Percentiles rank a stretch among this genome's conserved stretches.
These are phyloP conservation scores for Euphorbia celastroides DNA, from an alignment of 441 rosid species.

Conservation along the genomic window DNA sequence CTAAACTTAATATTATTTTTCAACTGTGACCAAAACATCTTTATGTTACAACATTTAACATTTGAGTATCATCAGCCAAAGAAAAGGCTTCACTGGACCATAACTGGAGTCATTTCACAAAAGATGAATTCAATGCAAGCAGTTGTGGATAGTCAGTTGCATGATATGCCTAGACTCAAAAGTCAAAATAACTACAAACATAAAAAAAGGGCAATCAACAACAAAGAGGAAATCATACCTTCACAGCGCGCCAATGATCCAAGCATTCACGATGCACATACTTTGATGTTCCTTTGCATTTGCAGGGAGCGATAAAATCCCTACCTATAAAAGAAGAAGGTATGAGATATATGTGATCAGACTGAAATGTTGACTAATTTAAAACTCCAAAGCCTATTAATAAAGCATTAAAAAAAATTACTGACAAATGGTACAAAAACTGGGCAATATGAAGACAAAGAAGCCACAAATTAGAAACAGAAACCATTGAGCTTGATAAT, in stretches of 20 bases:
- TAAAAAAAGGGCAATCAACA: not conserved
- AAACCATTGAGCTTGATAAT: not conserved
- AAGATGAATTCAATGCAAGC: not conserved
- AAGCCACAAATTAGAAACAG: not conserved
- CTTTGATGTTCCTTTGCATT: conserved; percentile 96
- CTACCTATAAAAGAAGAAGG: conserved; percentile 51
- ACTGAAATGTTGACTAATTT: conserved; percentile 1
- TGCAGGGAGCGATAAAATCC: conserved; percentile 99
- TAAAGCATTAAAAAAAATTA: not conserved
- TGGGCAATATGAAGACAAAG: not conserved
- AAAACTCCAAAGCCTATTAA: not conserved
- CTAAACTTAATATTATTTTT: too few species aligned
- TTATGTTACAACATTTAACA: not conserved
- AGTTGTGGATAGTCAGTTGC: not conserved
- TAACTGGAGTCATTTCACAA: not conserved
- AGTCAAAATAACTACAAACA: conserved; percentile 5
- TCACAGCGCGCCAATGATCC: conserved; percentile 97
- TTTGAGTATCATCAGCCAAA: too few species aligned
- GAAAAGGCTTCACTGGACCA: not conserved
- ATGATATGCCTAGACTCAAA: not conserved
- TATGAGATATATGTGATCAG: conserved; percentile 3
- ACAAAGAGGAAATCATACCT: conserved; percentile 33
- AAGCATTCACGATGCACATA: conserved; percentile 97
- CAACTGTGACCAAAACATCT: not conserved
- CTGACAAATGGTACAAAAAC: not conserved